These are phyloP conservation scores for Apostasia shenzhenica DNA, from an alignment of 106 monocot species.

Conservation along the genomic window DNA sequence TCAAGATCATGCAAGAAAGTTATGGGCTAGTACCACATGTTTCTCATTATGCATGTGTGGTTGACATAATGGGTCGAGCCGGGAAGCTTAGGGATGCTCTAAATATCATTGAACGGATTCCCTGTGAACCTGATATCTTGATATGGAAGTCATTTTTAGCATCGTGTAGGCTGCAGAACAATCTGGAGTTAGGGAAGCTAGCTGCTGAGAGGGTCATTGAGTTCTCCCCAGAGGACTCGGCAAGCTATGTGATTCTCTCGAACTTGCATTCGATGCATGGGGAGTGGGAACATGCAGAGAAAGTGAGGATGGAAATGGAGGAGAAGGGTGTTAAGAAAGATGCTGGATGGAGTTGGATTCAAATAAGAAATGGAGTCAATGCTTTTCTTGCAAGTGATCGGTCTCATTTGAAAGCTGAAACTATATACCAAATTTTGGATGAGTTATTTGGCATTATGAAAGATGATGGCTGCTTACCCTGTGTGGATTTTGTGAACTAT, in stretches of 20 bases:
- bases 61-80: conserved; percentile 51
- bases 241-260: conserved; percentile 51
- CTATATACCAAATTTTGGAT: conserved; percentile 36
- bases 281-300: conserved; percentile 46
- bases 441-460: conserved; percentile 30
- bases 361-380: conserved; percentile 39
- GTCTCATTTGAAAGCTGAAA: conserved; percentile 31
- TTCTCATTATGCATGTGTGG: conserved; percentile 46
- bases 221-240: conserved; percentile 34
- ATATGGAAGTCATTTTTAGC: conserved; percentile 63
- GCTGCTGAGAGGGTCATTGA: conserved; percentile 42
- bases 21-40: conserved; percentile 32
- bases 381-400: conserved; percentile 34
- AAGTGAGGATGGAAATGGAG: conserved; percentile 45
- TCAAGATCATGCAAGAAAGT: conserved; percentile 28
- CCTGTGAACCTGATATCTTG: conserved; percentile 36
- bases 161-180: conserved; percentile 49
- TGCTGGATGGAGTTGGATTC: conserved; percentile 71
- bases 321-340: conserved; percentile 54
- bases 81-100: conserved; percentile 44
- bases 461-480: conserved; percentile 14
- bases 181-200: conserved; percentile 50
- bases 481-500: no score
- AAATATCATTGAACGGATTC: conserved; percentile 43
- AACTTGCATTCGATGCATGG: conserved; percentile 52